Percentiles rank a stretch among this genome's conserved stretches.
phyloP scores from a whole-genome alignment of 225 moss, liverwort and hornwort species.

The Sphagnum contortum region DNA sequence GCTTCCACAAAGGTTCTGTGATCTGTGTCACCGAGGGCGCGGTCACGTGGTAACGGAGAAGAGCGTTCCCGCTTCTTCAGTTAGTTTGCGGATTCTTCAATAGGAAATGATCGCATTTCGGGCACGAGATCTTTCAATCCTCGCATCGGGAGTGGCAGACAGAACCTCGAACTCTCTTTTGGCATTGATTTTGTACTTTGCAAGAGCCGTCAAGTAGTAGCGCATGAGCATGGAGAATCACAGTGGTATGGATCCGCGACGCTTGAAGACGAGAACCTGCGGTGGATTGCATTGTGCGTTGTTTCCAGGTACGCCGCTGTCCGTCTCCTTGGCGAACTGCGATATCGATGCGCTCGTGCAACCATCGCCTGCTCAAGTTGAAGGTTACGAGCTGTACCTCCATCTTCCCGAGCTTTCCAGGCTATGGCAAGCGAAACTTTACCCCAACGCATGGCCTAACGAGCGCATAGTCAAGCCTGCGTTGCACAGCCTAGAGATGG shows the following conservation, averaged over 20 bases:
- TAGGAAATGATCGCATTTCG: too few species aligned
- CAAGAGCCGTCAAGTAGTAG: too few species aligned
- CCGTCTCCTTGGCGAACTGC: constrained; percentile 47
- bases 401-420: constrained; percentile 50
- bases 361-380: constrained; percentile 51
- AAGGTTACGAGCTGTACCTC: constrained; percentile 60
- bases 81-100: too few species aligned
- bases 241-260: constrained; percentile 9
- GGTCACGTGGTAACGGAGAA: too few species aligned
- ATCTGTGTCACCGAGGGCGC: too few species aligned
- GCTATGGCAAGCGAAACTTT: constrained; percentile 29
- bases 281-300: constrained; percentile 21
- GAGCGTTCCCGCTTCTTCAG: too few species aligned
- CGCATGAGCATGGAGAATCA: too few species aligned
- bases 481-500: constrained; percentile 65
- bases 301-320: constrained; percentile 30
- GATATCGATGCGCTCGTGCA: constrained; percentile 59
- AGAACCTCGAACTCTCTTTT: too few species aligned
- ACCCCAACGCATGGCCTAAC: constrained; percentile 35
- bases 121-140: too few species aligned
- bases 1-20: too few species aligned
- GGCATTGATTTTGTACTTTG: too few species aligned
- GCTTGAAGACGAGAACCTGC: constrained; percentile 10
- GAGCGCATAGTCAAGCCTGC: constrained; percentile 54
- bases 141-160: too few species aligned